A percentile compares a stretch with the other conserved stretches of the same genome.
These are phyloP conservation scores for Neurospora sp. DNA, from an alignment of 495 filamentous ascomycete genomes.

Conservation along the genomic window DNA sequence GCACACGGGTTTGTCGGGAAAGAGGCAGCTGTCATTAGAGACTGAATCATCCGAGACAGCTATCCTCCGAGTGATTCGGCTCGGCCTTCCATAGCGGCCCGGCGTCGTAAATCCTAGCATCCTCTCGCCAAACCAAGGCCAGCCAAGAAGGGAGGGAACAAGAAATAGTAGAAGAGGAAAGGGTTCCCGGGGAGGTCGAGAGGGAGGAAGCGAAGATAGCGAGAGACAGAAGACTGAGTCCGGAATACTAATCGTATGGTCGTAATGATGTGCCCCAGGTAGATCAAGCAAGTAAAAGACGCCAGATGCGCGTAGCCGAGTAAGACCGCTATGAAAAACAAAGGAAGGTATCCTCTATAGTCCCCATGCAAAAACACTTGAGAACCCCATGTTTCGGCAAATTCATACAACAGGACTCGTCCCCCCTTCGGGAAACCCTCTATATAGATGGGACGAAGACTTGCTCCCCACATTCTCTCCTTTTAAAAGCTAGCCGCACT, in stretches of 20 bases:
- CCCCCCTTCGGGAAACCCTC: conserved; percentile 7
- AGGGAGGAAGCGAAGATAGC: not conserved
- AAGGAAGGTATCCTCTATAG: conserved; percentile 22
- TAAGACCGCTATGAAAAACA: conserved; percentile 18
- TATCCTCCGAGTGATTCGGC: not conserved
- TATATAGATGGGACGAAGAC: conserved; percentile 10
- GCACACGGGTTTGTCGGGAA: not conserved
- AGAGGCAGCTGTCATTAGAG: not conserved
- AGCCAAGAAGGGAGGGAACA: conserved; percentile 4
- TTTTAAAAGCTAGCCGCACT: not conserved
- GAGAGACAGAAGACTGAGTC: conserved; percentile 7
- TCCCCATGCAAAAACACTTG: conserved; percentile 21
- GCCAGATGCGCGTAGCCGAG: conserved; percentile 9
- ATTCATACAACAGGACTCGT: conserved; percentile 19
- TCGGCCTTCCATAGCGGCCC: not conserved
- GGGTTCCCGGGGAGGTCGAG: conserved; percentile 3
- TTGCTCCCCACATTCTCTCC: not conserved
- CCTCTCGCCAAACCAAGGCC: not conserved
- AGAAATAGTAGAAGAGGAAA: conserved; percentile 5
- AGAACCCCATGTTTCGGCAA: conserved; percentile 17
- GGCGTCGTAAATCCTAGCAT: not conserved
- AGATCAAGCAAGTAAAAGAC: conserved; percentile 3
- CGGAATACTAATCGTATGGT: conserved; percentile 16
- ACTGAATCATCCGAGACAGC: not conserved
- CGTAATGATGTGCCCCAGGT: conserved; percentile 19